Evolutionary conservation across 805 yeast species (phyloP), one percentile per base, ranked within the genome.

Genomic region (Schizosaccharomyces octosporus): DNA sequence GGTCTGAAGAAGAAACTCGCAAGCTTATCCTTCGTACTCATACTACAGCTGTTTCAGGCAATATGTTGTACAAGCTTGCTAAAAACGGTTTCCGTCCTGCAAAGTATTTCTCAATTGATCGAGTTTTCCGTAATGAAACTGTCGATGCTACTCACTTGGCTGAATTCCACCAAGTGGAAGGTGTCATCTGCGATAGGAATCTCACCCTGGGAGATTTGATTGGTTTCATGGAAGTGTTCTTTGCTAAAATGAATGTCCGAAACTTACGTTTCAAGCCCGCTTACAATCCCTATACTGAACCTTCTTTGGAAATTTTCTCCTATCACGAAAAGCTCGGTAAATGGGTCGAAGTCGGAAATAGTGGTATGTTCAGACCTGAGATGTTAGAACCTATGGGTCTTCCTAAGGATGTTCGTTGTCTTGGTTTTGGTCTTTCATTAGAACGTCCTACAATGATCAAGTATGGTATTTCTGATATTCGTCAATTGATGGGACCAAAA

Each of bases 361-460:
- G 97, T 21, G 99, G 99, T 73, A 85, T 93, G 95, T 93, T 93
- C 79, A 83, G 99, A 75, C 98, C 99, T 15, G 99, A 93, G 76
- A 93, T 93, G 99, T 79, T 94, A 71, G 96, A 88, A 75, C 76
- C 95, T 57, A 90, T 93, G 97, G 99, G 99, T 43, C 79, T 93
- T 69, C 98, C 98, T 63, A 83, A 83, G 76, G 85, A 87, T 71
- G 74, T 94, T 76, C 80, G 97, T 72, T 97, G 90, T 13, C 79
- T 88, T 66, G 99, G 99, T 64, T 93, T 95, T 88, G 99, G 99
- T 69, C 78, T 93, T 68, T 85, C 95, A 29, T 79, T 93, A 71
- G 99, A 93, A 75, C 84, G 99, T 76, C 99, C 99, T 65, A 93
- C 99, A 41, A 93, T 93, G 99, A 93, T 93, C 73, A 93, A 90